Percentiles rank a stretch among this genome's conserved stretches.
Conservation (phyloP, 345 rosid genomes). For the Melaleuca alternifolia region DNA sequence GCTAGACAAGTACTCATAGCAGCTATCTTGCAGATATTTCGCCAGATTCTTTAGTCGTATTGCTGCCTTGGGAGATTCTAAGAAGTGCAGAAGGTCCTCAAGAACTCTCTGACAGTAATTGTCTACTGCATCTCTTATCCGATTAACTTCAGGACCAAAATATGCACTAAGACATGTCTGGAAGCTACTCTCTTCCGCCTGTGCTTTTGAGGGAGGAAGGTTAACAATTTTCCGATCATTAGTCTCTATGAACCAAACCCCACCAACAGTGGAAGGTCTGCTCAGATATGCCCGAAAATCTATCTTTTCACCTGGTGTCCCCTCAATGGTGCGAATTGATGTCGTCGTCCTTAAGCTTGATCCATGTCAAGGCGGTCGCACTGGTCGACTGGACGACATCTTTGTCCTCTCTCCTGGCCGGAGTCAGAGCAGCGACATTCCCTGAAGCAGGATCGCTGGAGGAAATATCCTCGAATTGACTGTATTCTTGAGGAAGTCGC, state of each 20-base stretch:
- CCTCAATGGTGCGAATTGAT: no score
- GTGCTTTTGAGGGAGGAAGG: no score
- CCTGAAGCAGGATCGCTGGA: not conserved
- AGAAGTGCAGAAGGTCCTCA: constrained; percentile 77
- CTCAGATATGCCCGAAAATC: no score
- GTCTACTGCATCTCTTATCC: no score
- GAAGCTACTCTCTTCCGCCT: no score
- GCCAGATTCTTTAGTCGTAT: constrained; percentile 71
- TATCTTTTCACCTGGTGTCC: no score
- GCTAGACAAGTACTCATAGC: constrained; percentile 65
- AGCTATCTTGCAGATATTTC: constrained; percentile 67
- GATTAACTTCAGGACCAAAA: no score
- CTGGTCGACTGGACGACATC: not conserved
- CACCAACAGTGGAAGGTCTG: no score
- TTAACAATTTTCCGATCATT: no score
- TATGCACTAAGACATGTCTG: no score
- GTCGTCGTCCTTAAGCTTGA: not conserved
- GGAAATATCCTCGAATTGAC: not conserved
- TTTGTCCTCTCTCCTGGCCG: not conserved
- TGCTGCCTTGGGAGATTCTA: constrained; percentile 90
- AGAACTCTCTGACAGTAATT: constrained; percentile 59
- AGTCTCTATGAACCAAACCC: no score
- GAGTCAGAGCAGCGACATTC: not conserved
- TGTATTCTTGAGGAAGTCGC: not conserved
- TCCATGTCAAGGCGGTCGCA: not conserved